Conservation (phyloP, 257 asterid species). For the Petrea volubilis region DNA sequence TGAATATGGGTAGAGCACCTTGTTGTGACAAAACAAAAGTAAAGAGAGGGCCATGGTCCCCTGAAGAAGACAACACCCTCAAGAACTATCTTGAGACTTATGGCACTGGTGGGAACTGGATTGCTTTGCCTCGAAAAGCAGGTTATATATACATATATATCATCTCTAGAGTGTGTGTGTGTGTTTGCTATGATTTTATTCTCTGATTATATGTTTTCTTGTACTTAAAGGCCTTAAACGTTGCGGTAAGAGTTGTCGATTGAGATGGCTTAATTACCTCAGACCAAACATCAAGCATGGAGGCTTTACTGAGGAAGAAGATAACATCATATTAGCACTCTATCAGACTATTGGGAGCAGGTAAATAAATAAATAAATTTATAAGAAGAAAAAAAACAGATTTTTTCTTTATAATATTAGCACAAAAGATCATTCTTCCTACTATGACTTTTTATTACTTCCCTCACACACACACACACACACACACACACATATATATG, state of each 20-base stretch:
- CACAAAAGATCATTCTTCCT: background rate
- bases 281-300: constrained; percentile 74
- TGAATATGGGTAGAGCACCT: constrained; percentile 77
- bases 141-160: constrained; percentile 29
- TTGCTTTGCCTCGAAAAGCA: constrained; percentile 74
- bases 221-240: constrained; percentile 48
- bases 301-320: constrained; percentile 67
- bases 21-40: constrained; percentile 77
- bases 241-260: constrained; percentile 80
- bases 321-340: constrained; percentile 45
- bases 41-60: constrained; percentile 84
- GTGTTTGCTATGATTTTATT: background rate
- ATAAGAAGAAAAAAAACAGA: too few species aligned
- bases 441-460: too few species aligned
- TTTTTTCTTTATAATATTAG: background rate
- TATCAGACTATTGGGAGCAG: constrained; percentile 66
- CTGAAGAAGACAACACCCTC: constrained; percentile 64
- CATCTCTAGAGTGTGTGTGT: too few species aligned
- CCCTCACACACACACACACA: too few species aligned
- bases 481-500: too few species aligned
- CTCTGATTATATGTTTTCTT: background rate
- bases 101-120: constrained; percentile 78
- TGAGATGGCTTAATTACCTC: constrained; percentile 80
- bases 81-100: constrained; percentile 39
- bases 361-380: too few species aligned